Percentiles rank a stretch among this genome's conserved stretches.
phyloP scores from a whole-genome alignment of 331 rosid genomes.

The Quercus phellos region DNA sequence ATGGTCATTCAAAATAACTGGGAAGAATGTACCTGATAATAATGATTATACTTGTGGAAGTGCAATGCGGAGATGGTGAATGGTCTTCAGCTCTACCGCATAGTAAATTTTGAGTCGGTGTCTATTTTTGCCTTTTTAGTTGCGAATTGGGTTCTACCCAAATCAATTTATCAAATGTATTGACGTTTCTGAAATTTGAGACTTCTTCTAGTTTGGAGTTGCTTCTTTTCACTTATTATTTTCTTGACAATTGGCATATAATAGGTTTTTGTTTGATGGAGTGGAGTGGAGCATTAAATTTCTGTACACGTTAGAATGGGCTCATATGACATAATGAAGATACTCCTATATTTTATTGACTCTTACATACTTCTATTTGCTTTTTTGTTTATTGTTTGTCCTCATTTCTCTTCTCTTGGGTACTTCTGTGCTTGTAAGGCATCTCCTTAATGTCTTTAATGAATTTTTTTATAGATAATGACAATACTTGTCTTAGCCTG shows the following conservation, averaged over 20 bases:
- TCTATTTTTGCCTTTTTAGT: neutral
- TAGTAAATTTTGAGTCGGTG: too few species aligned
- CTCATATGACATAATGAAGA: neutral
- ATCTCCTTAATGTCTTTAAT: neutral
- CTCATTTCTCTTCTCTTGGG: neutral
- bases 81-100: too few species aligned
- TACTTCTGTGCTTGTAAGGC: neutral
- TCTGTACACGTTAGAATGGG: neutral
- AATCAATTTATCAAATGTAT: neutral
- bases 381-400: neutral
- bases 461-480: neutral
- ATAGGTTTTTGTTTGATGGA: neutral
- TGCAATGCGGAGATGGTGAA: too few species aligned
- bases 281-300: neutral
- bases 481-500: neutral
- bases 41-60: too few species aligned
- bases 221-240: neutral
- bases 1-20: neutral
- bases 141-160: neutral
- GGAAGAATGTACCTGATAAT: neutral
- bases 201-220: neutral
- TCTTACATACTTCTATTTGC: neutral
- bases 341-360: neutral
- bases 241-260: neutral
- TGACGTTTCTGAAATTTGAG: neutral